These are phyloP conservation scores for Dictyostelium purpureum DNA, from an alignment of 78 protist species.

Conservation along the genomic window DNA sequence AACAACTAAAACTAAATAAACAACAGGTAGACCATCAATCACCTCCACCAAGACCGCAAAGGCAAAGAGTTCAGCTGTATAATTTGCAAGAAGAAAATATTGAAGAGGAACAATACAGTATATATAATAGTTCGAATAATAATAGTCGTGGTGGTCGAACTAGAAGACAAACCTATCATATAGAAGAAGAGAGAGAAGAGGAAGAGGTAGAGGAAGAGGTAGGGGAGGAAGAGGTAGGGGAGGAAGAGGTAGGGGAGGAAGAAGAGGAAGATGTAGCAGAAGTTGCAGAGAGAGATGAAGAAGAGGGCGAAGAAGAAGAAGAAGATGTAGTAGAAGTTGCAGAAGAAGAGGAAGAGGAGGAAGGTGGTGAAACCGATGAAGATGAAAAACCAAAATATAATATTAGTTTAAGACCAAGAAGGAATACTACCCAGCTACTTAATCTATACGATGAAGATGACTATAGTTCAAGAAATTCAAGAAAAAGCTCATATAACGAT, in stretches of 20 bases:
- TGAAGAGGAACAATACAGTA: background rate
- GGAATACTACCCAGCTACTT: background rate
- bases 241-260: background rate
- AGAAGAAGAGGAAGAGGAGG: slow-evolving; percentile 18
- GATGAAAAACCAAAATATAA: background rate
- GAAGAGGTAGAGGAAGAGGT: slow-evolving; percentile 17
- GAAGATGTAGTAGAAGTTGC: background rate
- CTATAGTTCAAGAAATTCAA: background rate
- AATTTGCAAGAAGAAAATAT: background rate
- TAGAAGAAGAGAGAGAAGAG: background rate
- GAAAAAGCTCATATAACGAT: background rate
- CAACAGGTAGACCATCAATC: no score
- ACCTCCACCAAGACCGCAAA: background rate
- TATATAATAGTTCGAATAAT: background rate
- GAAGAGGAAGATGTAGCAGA: slow-evolving; percentile 26
- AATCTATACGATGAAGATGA: background rate
- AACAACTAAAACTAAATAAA: slow-evolving; percentile 21
- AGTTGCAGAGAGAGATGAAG: slow-evolving; percentile 3
- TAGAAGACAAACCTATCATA: background rate
- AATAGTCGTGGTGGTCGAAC: no score
- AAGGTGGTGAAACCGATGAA: slow-evolving; percentile 3
- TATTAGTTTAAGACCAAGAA: slow-evolving; percentile 37
- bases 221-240: background rate
- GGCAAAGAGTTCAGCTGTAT: background rate
- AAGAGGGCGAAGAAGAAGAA: slow-evolving; percentile 4